Evolutionary conservation across 805 yeast species (phyloP).

Genomic region (Metschnikowia colocasiae): DNA sequence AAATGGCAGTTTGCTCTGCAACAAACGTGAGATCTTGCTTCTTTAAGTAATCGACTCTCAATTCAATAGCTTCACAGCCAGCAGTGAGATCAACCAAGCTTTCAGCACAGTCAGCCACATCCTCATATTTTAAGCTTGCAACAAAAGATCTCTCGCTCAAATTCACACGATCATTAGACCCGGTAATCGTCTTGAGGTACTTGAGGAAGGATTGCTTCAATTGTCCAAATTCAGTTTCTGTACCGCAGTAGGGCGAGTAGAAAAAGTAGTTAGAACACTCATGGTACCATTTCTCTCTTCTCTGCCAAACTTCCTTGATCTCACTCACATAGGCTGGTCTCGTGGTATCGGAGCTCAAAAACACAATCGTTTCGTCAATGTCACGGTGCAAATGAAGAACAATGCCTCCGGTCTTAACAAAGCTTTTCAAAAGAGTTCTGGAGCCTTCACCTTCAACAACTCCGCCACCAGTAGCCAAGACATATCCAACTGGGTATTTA

Average conservation of each 20-base stretch:
- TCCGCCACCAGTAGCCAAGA: slow-evolving; percentile 96
- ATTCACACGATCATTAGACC: slow-evolving; percentile 24
- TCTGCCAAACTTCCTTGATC: slow-evolving; percentile 75
- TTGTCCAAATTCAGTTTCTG: slow-evolving; percentile 48
- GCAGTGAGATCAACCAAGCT: slow-evolving; percentile 51
- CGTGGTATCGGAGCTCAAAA: slow-evolving; percentile 70
- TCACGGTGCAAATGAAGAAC: slow-evolving; percentile 91
- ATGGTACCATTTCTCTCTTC: slow-evolving; percentile 75
- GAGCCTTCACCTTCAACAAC: slow-evolving; percentile 75
- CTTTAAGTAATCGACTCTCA: slow-evolving; percentile 70
- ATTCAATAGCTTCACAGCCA: slow-evolving; percentile 81
- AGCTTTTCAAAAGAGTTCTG: slow-evolving; percentile 57
- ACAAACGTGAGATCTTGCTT: slow-evolving; percentile 53
- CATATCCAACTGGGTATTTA: slow-evolving; percentile 45
- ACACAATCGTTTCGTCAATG: slow-evolving; percentile 70
- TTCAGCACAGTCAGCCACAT: slow-evolving; percentile 44
- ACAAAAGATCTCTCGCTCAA: slow-evolving; percentile 53
- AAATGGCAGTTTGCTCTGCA: slow-evolving; percentile 64
- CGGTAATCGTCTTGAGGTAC: slow-evolving; percentile 61
- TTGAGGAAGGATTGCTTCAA: slow-evolving; percentile 57
- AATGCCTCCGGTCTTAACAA: slow-evolving; percentile 57
- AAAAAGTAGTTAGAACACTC: slow-evolving; percentile 77
- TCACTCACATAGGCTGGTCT: slow-evolving; percentile 88
- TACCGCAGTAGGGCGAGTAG: slow-evolving; percentile 69
- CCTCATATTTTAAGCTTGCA: slow-evolving; percentile 68